Base-by-base conservation (phyloP, 78 protist species). In the Dictyostelium discoideum region DNA sequence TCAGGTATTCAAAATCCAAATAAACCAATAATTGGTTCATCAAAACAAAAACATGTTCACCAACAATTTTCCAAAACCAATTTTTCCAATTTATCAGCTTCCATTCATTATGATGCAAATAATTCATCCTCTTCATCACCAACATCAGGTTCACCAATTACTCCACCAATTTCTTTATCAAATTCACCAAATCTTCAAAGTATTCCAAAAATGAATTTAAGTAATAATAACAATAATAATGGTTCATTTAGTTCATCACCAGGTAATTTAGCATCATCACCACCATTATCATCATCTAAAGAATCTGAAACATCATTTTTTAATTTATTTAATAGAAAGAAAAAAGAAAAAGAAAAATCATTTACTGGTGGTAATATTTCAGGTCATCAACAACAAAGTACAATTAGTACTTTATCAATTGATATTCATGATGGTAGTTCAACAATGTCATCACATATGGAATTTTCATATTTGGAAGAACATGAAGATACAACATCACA, bases 281-380 rank as follows among this genome's bases (percentile, higher is more conserved):
- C 84, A 44, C 84, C 54, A 32, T 37, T 79, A n/a, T 79, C 84
- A 22, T 79, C 84, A 9, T 79, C 84, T n/a, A 46, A 79, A 79
- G 84, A 79, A 22, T 79, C 84, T n/a, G 63, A 44, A n/a, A 5
- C 54, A 1, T 79, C 84, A n/a, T 79, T 79, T 46, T 44, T 79
- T 16, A 79, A 44, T 79, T 9, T 79, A 9, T 39, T 39, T 11
- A 6, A 22, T 42, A 79, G 63, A 79, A 79, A 46, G 60, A 79
- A 79, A 46, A 39, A 79, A n/a, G 84, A 39, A 76, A 39, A 76
- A 29, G 57, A 60, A 8, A 60, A 60, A 60, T 79, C 84, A 44
- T 79, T 46, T 39, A 40, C 32, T 8, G 24, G 8, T 24, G 32
- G 32, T 69, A 24, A 10, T 69, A 4, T 6, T 2, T 69, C 77